phyloP scores from a whole-genome alignment of 371 early-diverging fungal genomes.

The Umbelopsis sp. region DNA sequence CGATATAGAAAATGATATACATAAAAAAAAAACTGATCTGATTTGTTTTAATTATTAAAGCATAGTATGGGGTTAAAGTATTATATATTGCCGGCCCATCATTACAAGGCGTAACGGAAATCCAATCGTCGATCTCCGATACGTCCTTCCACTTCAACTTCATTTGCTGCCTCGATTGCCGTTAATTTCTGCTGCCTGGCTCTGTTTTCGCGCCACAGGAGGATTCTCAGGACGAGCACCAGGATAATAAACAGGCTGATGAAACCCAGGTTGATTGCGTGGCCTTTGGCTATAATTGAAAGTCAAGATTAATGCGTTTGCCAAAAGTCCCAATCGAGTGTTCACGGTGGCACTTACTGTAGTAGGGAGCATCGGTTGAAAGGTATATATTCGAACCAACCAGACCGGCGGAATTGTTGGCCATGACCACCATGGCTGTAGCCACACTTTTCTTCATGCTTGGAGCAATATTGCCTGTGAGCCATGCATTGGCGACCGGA shows the following conservation, averaged over 20 bases:
- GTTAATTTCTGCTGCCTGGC: constrained; percentile 5
- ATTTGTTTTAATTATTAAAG: background rate
- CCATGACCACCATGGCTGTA: constrained; percentile 53
- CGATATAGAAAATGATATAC: no score
- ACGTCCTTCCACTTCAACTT: constrained; percentile 19
- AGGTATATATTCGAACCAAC: constrained; percentile 51
- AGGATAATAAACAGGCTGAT: constrained; percentile 35
- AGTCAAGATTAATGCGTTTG: no score
- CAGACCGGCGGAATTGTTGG: constrained; percentile 48
- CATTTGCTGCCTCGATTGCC: constrained; percentile 15
- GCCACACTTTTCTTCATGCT: constrained; percentile 54
- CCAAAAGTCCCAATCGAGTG: background rate
- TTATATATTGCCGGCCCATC: no score
- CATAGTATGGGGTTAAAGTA: no score
- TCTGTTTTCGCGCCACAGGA: constrained; percentile 31
- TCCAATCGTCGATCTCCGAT: constrained; percentile 38
- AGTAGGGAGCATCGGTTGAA: constrained; percentile 50
- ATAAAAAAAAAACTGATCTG: background rate
- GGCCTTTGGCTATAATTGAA: constrained; percentile 37
- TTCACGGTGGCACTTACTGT: constrained; percentile 27
- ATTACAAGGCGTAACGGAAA: constrained; percentile 34
- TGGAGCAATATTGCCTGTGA: constrained; percentile 49
- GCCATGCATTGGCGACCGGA: constrained; percentile 53
- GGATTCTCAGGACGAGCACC: constrained; percentile 29
- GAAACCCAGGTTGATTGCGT: constrained; percentile 37